These are phyloP conservation scores for Vigna trinervia DNA, from an alignment of 306 rosid genomes.

Conservation along the genomic window DNA sequence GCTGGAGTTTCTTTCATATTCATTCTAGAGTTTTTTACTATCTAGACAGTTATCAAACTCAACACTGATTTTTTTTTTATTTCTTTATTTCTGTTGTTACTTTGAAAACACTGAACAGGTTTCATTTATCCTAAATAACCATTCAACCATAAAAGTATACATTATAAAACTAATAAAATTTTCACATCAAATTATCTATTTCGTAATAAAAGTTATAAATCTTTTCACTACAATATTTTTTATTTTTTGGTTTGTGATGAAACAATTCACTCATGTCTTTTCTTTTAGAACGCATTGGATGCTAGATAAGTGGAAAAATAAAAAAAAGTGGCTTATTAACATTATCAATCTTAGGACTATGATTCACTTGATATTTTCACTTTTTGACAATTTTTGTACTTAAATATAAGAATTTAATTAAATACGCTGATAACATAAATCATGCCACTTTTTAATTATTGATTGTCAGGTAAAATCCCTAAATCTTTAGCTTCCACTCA, in stretches of 20 bases:
- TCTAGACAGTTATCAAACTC: neutral
- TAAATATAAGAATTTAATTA: neutral
- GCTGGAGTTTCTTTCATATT: constrained; percentile 13
- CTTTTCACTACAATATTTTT: neutral
- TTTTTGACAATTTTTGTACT: neutral
- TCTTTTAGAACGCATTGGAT: neutral
- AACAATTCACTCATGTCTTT: neutral
- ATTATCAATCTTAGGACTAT: neutral
- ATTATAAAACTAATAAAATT: neutral
- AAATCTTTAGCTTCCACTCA: neutral
- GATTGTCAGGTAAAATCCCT: neutral
- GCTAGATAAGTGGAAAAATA: neutral
- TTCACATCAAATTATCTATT: neutral
- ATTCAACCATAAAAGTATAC: neutral
- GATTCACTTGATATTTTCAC: neutral
- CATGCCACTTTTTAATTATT: neutral
- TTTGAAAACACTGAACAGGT: neutral
- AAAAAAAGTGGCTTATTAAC: neutral
- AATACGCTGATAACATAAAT: neutral
- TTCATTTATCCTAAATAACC: neutral
- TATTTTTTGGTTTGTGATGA: no score
- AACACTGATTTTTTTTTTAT: neutral
- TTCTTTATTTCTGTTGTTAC: neutral
- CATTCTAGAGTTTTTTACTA: constrained; percentile 29
- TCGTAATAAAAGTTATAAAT: neutral